A percentile compares a stretch with the other conserved stretches of the same genome.
Evolutionary conservation across 2,329 filamentous ascomycete genomes (phyloP).

Genomic region (Hypoxylon sp.): DNA sequence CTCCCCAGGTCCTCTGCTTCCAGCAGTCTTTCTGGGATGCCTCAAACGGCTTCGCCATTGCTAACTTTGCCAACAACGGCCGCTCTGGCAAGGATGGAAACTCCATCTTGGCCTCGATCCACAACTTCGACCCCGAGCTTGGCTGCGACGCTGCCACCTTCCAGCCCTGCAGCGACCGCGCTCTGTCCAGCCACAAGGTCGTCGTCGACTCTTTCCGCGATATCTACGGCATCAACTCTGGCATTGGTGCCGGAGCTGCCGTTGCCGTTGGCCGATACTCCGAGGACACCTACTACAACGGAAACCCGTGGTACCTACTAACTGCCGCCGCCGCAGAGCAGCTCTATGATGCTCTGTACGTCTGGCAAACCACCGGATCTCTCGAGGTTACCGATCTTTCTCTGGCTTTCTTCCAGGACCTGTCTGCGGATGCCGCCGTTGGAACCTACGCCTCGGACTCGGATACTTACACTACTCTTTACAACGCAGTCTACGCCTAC

Average conservation of each 20-base stretch:
- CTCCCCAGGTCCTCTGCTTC: slow-evolving; percentile 77
- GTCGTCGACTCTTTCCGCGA: slow-evolving; percentile 78
- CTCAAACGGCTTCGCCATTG: slow-evolving; percentile 66
- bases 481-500: slow-evolving; percentile 64
- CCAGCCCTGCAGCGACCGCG: slow-evolving; percentile 76
- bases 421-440: slow-evolving; percentile 63
- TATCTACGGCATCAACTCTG: slow-evolving; percentile 74
- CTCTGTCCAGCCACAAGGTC: slow-evolving; percentile 78
- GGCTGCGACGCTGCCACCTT: slow-evolving; percentile 76
- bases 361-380: slow-evolving; percentile 70
- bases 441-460: slow-evolving; percentile 68
- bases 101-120: slow-evolving; percentile 71
- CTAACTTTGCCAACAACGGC: slow-evolving; percentile 71
- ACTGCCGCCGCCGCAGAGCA: slow-evolving; percentile 82
- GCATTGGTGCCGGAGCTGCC: slow-evolving; percentile 66
- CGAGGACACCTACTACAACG: slow-evolving; percentile 78
- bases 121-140: slow-evolving; percentile 72
- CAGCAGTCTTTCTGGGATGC: slow-evolving; percentile 76
- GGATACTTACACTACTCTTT: slow-evolving; percentile 61
- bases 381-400: slow-evolving; percentile 72
- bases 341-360: slow-evolving; percentile 77
- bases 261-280: slow-evolving; percentile 72
- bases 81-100: slow-evolving; percentile 77
- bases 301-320: slow-evolving; percentile 83
- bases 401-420: slow-evolving; percentile 74